These are phyloP conservation scores for Hippophae tibetana DNA, from an alignment of 306 rosid species.

Conservation along the genomic window DNA sequence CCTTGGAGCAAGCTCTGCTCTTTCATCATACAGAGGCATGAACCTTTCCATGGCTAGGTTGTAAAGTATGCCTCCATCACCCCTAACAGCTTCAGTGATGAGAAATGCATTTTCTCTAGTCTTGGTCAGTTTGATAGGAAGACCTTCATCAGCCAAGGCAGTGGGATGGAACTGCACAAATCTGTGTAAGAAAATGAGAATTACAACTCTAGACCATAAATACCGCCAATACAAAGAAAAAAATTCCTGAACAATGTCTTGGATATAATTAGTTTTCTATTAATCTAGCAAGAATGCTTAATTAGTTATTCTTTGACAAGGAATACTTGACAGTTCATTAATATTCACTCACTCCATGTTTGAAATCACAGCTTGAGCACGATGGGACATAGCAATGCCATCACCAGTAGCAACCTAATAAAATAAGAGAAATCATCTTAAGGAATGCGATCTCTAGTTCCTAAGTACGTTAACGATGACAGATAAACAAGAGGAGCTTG, in stretches of 20 bases:
- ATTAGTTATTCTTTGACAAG: constrained; percentile 7
- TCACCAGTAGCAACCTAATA: constrained; percentile 90
- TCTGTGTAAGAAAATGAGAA: constrained; percentile 32
- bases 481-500: background rate
- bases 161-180: constrained; percentile 97
- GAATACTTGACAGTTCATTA: constrained; percentile 3
- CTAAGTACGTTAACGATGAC: no score
- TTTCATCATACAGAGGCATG: constrained; percentile 81
- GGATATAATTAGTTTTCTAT: background rate
- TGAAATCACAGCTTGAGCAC: constrained; percentile 91
- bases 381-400: constrained; percentile 93
- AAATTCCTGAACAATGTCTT: no score
- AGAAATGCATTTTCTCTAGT: constrained; percentile 73
- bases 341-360: constrained; percentile 83
- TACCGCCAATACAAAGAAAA: no score
- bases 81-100: constrained; percentile 85
- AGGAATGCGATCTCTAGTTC: no score
- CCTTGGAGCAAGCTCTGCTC: constrained; percentile 96
- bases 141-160: constrained; percentile 91
- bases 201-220: no score
- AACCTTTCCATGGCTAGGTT: constrained; percentile 82
- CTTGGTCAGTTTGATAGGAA: constrained; percentile 48
- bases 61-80: constrained; percentile 85
- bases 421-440: constrained; percentile 3
- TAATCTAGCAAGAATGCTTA: background rate